Evolutionary conservation across 1,139 yeast species (phyloP), one percentile per base, ranked within the genome.

Genomic region (Nadsonia commutata): DNA sequence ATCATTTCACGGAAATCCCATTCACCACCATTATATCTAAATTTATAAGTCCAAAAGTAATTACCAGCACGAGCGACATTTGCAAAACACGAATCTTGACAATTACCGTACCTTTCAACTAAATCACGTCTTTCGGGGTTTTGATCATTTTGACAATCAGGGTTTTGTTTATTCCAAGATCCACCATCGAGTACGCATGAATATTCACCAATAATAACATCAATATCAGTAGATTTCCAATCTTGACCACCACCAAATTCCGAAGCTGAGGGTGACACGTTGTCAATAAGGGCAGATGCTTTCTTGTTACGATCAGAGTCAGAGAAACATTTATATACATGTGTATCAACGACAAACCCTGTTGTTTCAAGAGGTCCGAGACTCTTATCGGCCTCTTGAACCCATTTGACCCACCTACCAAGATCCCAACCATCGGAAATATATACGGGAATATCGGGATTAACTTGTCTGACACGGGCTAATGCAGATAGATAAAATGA

Each of bases 371-470:
- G 56, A 3, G 48, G 46, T 3, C 50, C 42, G 7, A 66, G 55
- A 4, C 59, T 54, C 31, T 63, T 60, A 33, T 67, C 66, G 20
- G 62, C 54, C 39, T 71, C 71, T 47, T 68, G 68, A 4, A 84
- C 63, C 79, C 84, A 83, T 45, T 77, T 67, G 18, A 72, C 78
- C 86, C 90, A 84, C 55, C 75, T 83, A 48, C 73, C 73, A 3
- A 93, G 72, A 78, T 86, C 80, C 97, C 97, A 90, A 2, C 95
- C 95, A 58, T 90, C 97, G 2, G 95, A 83, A 42, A 90, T 81
- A 17, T 82, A 65, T 7, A 90, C 67, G 0, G 95, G 95, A 22
- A 85, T 61, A 3, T 63, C 63, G 0, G 58, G 45, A 54, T 84
- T 81, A 9, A 67, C 65, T 20, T 63, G 59, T 38, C 93, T 68